Evolutionary conservation across 345 rosid species (phyloP).

Genomic region (Lumnitzera littorea): DNA sequence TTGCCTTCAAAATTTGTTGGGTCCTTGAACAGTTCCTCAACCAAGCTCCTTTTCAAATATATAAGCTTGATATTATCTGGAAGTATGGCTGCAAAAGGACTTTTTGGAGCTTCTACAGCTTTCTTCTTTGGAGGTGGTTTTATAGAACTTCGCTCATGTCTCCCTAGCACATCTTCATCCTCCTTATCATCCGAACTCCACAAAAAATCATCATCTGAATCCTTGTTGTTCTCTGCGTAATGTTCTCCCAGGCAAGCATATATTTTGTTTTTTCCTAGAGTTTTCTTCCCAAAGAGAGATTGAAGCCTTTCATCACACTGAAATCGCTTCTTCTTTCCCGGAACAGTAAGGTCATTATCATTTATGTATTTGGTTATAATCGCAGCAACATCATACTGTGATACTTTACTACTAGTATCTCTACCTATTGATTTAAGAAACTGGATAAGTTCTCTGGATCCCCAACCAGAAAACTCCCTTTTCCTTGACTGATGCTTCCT

Average conservation of each 20-base stretch:
- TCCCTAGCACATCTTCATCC: slow-evolving; percentile 14
- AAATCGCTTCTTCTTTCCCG: slow-evolving; percentile 48
- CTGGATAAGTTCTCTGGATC: slow-evolving; percentile 55
- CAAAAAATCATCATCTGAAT: slow-evolving; percentile 37
- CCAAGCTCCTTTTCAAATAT: slow-evolving; percentile 65
- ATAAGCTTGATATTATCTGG: slow-evolving; percentile 61
- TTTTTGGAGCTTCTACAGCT: slow-evolving; percentile 29
- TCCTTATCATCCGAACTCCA: slow-evolving; percentile 30
- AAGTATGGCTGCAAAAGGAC: slow-evolving; percentile 52
- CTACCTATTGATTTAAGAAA: slow-evolving; percentile 50
- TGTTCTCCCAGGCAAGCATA: slow-evolving; percentile 52
- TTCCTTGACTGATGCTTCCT: slow-evolving; percentile 41
- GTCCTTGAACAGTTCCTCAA: slow-evolving; percentile 41
- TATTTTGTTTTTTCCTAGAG: slow-evolving; percentile 34
- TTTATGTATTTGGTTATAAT: slow-evolving; percentile 40
- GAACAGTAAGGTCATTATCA: slow-evolving; percentile 32
- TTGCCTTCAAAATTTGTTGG: slow-evolving; percentile 43
- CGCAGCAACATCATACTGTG: slow-evolving; percentile 39
- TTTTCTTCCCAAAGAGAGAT: slow-evolving; percentile 55
- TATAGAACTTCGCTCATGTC: slow-evolving; percentile 12
- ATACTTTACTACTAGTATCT: slow-evolving; percentile 34
- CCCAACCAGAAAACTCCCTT: slow-evolving; percentile 61
- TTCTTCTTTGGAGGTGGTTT: slow-evolving; percentile 15
- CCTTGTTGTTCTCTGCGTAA: slow-evolving; percentile 52
- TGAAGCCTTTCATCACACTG: slow-evolving; percentile 42